Base-by-base conservation (phyloP, 306 rosid genomes). In the Alnus glutinosa region DNA sequence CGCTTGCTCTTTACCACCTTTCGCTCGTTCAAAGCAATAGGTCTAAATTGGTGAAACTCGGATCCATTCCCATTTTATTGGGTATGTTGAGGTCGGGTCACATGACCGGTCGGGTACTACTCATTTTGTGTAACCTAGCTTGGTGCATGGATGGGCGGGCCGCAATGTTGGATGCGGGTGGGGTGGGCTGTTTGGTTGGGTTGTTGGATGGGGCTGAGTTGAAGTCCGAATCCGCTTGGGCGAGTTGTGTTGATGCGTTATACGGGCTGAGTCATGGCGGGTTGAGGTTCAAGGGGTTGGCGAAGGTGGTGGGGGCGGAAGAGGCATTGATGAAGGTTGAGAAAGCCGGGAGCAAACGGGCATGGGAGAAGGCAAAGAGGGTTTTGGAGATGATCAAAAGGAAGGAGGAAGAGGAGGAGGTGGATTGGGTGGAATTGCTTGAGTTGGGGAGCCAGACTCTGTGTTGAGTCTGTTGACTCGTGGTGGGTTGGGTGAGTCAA, bases 401-500 rank as follows among this genome's bases (percentile, higher is more conserved):
- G 3, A 91, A 80, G 28, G 84, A 75, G 73, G 86, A 88, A 3
- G 87, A 79, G 7, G 92, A 78, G 23, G 97, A 90, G 32, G 91
- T 87, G 49, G 88, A 95, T 67, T 93, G 99, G 98, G 97, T 84
- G 85, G 91, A 83, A 62, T 66, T 95, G 71, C 91, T 95, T 7
- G 91, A 90, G 12, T 57, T 87, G 15, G 83, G 82, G 23, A 51
- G 74, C 49, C 88, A 81, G 6, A 81, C 77, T 83, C 80, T 83
- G 75, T 5, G 47, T 44, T 77, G 78, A 42, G 47, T n/a, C 32
- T 5, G 47, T 44, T 77, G 78, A 42, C 50, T n/a, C 32, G 52
- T 1, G 9, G 70, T 28, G 85, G 72, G 44, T 61, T 81, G 55
- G 78, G 52, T 3, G 89, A 77, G 19, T 86, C 84, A 0, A 15